Evolutionary conservation across 2,329 filamentous ascomycete species (phyloP), one percentile per base, ranked within the genome.

Genomic region (Penicillium sp.): DNA sequence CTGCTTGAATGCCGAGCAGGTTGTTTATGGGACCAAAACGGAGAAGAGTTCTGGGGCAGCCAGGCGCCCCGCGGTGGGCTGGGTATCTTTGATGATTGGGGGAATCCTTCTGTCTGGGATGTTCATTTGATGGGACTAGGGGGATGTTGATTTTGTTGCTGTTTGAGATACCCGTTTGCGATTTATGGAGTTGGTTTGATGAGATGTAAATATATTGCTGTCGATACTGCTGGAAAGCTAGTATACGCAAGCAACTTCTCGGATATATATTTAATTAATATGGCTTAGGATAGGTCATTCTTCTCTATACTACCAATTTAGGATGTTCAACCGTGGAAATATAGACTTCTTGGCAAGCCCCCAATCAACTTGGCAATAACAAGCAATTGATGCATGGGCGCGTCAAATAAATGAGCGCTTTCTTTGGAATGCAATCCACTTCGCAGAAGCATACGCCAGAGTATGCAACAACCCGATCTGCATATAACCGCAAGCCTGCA

Each of bases 1-100:
- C 46, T 65, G 62, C 40, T 49, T 65, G 49, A 65, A 65, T 50
- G 41, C 57, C 9, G 23, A 57, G 16, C 13, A n/a, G 3, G 41
- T 63, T 13, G 25, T 57, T 13, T 54, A 63, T 55, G 61, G 57
- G 0, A 62, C 51, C 3, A 39, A 55, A 45, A 25, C 23, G 43
- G 48, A 52, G 21, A 50, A 51, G 15, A 44, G 16, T n/a, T 53
- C 49, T 13, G 50, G 40, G 21, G 44, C 29, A 16, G 25, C 5
- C 2, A 29, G n/a, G 16, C 45, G 23, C 11, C 11, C 38, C 31
- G 10, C 11, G 48, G 27, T 44, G 47, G 4, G 36, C 23, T 39
- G 38, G 44, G 19, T 43, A 19, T 41, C 53, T 21, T 39, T 56
- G 16, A 31, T 59, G 11, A 19, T 48, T 21, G 55, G 58, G n/a